Evolutionary conservation across 305 asterid genomes (phyloP).

Genomic region (Lippia alba): DNA sequence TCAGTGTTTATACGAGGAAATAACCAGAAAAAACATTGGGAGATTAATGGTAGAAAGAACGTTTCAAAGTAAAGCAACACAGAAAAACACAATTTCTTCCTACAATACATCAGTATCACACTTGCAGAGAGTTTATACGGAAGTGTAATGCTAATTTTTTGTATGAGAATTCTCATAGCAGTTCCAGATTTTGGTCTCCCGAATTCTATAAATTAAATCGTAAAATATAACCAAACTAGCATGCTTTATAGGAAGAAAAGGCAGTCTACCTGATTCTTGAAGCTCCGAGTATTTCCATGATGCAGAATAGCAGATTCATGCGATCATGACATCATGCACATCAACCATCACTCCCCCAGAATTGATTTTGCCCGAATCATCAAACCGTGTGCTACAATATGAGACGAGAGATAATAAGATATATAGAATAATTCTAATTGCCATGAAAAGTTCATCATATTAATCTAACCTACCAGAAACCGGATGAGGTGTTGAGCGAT

Average conservation of each 20-base stretch:
- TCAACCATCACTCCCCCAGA: not conserved
- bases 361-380: no score
- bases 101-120: conserved; percentile 2
- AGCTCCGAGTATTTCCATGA: conserved; percentile 6
- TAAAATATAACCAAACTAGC: conserved; percentile 15
- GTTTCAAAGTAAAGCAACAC: not conserved
- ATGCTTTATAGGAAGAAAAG: conserved; percentile 20
- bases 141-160: conserved; percentile 1
- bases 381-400: conserved; percentile 14
- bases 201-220: conserved; percentile 13
- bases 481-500: conserved; percentile 15
- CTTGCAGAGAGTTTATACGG: not conserved
- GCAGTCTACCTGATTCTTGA: conserved; percentile 28
- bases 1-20: not conserved
- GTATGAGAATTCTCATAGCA: not conserved
- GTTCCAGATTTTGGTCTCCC: conserved; percentile 7
- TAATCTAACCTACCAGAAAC: conserved; percentile 29
- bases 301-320: not conserved
- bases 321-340: not conserved
- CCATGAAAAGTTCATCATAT: conserved; percentile 16
- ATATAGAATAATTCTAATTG: conserved; percentile 3
- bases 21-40: not conserved
- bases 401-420: conserved; percentile 12
- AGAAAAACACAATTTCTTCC: not conserved
- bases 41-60: not conserved